Conservation (phyloP, 2,329 filamentous ascomycete species). For the Thyridium curvatum region DNA sequence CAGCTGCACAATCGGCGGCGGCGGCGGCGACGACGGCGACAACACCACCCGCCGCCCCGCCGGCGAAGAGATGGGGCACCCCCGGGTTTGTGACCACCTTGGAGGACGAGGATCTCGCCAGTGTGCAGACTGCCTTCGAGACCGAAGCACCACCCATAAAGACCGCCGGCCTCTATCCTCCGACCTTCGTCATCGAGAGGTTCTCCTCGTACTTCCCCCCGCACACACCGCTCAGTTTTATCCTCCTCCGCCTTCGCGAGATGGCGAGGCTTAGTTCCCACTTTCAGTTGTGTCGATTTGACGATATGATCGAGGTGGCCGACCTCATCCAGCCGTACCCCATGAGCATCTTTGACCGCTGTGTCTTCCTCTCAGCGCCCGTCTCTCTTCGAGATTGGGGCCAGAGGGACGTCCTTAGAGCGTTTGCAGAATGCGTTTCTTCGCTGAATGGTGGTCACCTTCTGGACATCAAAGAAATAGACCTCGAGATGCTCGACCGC, state of each 20-base stretch:
- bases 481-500: conserved; percentile 69
- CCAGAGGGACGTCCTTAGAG: conserved; percentile 45
- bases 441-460: conserved; percentile 60
- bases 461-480: conserved; percentile 62
- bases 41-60: conserved; percentile 6
- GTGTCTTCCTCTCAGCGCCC: conserved; percentile 70
- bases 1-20: conserved; percentile 1
- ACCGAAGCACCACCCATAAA: conserved; percentile 59
- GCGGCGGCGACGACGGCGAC: conserved; percentile 5
- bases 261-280: conserved; percentile 55
- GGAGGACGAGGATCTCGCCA: conserved; percentile 59
- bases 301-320: conserved; percentile 58
- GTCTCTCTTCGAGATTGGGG: conserved; percentile 45
- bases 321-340: conserved; percentile 68
- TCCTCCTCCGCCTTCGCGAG: conserved; percentile 69
- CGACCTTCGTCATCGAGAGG: conserved; percentile 61
- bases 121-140: conserved; percentile 57
- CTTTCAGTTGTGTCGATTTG: conserved; percentile 65
- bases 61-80: conserved; percentile 5
- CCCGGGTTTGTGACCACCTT: conserved; percentile 76
- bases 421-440: conserved; percentile 65
- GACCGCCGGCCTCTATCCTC: conserved; percentile 69
- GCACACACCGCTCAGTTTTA: conserved; percentile 74
- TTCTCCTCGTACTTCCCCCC: conserved; percentile 80
- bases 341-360: conserved; percentile 66